A percentile compares a stretch with the other conserved stretches of the same genome.
Evolutionary conservation across 768 basidiomycete genomes (phyloP).

Genomic region (Leccinum subgranulosum): DNA sequence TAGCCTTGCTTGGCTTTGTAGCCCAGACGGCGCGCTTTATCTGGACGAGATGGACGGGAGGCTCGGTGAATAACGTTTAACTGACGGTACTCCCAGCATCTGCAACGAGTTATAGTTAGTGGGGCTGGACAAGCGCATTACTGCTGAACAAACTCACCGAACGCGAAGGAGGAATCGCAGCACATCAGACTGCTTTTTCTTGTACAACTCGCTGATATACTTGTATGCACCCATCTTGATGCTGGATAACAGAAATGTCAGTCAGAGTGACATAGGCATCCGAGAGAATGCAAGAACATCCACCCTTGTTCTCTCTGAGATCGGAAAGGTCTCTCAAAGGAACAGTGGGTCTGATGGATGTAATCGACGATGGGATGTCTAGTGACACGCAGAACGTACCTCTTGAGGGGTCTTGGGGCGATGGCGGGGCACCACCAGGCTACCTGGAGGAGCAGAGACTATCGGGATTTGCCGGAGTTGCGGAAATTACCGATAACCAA

Average conservation of each 20-base stretch:
- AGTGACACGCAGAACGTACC: constrained; percentile 23
- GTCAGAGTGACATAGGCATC: constrained; percentile 20
- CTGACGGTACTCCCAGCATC: constrained; percentile 99
- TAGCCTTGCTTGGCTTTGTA: constrained; percentile 99
- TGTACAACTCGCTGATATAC: constrained; percentile 96
- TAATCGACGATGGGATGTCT: neutral
- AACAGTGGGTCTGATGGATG: constrained; percentile 1
- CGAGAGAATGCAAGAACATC: constrained; percentile 15
- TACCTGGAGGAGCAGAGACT: neutral
- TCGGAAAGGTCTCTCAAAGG: neutral
- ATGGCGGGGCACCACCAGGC: constrained; percentile 8
- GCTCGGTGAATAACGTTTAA: constrained; percentile 98
- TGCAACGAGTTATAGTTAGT: constrained; percentile 27
- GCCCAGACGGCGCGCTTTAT: constrained; percentile 97
- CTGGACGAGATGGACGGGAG: constrained; percentile 95
- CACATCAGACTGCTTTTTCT: constrained; percentile 97
- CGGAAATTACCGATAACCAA: constrained; percentile 26
- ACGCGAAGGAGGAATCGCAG: constrained; percentile 98
- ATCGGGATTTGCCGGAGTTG: constrained; percentile 19
- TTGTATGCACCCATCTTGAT: constrained; percentile 90
- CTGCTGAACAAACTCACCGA: constrained; percentile 55
- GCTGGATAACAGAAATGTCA: constrained; percentile 23
- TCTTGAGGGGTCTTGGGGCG: constrained; percentile 25
- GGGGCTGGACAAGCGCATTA: neutral
- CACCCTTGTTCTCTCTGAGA: constrained; percentile 19